Base-by-base conservation (phyloP, 2,329 filamentous ascomycete species). In the Helicocarpus griseus region DNA sequence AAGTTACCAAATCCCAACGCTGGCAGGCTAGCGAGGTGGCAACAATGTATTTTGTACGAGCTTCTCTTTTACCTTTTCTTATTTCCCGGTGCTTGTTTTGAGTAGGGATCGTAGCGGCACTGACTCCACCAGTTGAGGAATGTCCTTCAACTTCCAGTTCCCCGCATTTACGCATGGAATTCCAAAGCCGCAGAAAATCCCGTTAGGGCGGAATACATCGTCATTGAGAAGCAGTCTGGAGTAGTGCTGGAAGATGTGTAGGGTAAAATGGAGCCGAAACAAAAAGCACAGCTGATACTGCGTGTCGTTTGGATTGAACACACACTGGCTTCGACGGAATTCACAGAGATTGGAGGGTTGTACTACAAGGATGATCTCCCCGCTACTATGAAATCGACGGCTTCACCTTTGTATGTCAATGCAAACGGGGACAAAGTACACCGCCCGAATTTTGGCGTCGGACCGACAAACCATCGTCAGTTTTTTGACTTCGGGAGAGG, bases 161-260 rank as follows among this genome's bases (percentile, higher is more conserved):
- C 65, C 1, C 56, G 59, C 51, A 55, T 70, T 6, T 64, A 64
- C 48, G 54, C 61, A 47, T 69, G 66, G 58, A 64, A 61, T 14
- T 54, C 65, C 48, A 59, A 57, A 40, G 54, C 55, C 38, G 49
- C 51, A 44, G 59, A 67, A 14, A 70, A 67, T 44, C 51, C 62
- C 46, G 60, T 67, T 45, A 64, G 66, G 11, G 65, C 65, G 38
- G 66, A 69, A 57, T 70, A 65, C 44, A 63, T 72, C 35, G 58
- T 71, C 21, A 69, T 69, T 63, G 68, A 68, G 51, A 61, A 63
- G 19, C 48, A 56, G 6, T 22, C 55, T 13, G 58, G 58, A 1
- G 35, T 56, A 9, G 26, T 54, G 28, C 54, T 62, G 24, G 54
- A 43, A 2, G 52, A 60, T 48, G 50, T 60, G 41, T 63, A 57